Conservation (phyloP, 768 basidiomycete species). For the Kwoniella sp. region DNA sequence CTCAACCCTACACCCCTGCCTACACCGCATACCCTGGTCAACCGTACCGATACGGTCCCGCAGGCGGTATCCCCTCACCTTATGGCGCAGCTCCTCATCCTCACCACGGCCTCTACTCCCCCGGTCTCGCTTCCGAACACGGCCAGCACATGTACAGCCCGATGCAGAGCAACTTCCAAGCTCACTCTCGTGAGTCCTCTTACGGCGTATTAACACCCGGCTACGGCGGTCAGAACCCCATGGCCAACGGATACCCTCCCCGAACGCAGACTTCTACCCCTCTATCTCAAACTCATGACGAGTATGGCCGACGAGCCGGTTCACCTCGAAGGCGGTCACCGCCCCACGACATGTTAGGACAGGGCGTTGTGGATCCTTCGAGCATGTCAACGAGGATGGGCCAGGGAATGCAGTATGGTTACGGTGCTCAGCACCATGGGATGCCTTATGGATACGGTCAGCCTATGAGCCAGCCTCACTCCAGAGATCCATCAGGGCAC, state of each 20-base stretch:
- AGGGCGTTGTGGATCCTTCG: constrained; percentile 45
- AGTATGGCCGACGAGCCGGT: constrained; percentile 23
- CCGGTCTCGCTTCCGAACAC: constrained; percentile 32
- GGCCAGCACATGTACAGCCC: constrained; percentile 44
- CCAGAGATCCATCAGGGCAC: constrained; percentile 24
- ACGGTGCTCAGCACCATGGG: constrained; percentile 26
- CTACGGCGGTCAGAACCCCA: constrained; percentile 29
- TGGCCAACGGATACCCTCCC: constrained; percentile 44
- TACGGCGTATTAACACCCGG: constrained; percentile 42
- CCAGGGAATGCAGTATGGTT: constrained; percentile 22
- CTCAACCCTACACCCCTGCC: constrained; percentile 37
- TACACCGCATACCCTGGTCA: constrained; percentile 36
- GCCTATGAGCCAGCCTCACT: constrained; percentile 19
- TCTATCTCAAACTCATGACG: constrained; percentile 42
- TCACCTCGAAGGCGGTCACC: constrained; percentile 28
- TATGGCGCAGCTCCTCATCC: constrained; percentile 30
- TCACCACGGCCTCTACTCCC: constrained; percentile 41
- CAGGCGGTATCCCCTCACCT: constrained; percentile 31
- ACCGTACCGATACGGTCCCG: constrained; percentile 43
- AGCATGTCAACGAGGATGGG: constrained; percentile 36
- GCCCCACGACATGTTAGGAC: constrained; percentile 39
- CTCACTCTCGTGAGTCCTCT: constrained; percentile 41
- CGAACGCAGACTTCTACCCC: constrained; percentile 46
- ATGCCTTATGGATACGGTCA: constrained; percentile 29
- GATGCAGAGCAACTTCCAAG: constrained; percentile 33